Evolutionary conservation across 805 yeast genomes (phyloP).

Genomic region (Kodamaea restingae): DNA sequence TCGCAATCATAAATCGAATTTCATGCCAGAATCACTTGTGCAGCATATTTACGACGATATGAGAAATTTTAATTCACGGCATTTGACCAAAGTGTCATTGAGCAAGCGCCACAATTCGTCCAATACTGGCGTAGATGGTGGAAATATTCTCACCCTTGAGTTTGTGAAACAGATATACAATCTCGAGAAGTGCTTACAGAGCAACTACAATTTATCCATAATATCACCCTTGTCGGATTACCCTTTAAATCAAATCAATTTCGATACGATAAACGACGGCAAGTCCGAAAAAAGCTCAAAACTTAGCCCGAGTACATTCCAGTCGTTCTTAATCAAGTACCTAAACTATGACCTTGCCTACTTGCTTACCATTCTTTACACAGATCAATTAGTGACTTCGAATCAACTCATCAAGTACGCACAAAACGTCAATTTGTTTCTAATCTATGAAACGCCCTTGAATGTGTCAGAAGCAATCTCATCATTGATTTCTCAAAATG

Average conservation of each 20-base stretch:
- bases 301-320: conserved; percentile 5
- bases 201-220: conserved; percentile 3
- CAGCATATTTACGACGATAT: neutral
- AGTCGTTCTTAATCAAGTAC: conserved; percentile 14
- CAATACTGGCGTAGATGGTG: neutral
- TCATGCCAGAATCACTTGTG: neutral
- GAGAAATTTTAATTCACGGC: neutral
- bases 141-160: conserved; percentile 13
- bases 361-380: conserved; percentile 20
- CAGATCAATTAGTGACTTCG: conserved; percentile 20
- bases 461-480: conserved; percentile 4
- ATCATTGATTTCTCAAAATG: conserved; percentile 1
- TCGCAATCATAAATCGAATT: neutral
- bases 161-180: conserved; percentile 12
- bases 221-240: conserved; percentile 12
- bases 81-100: conserved; percentile 10
- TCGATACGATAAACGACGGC: neutral
- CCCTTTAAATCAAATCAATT: conserved; percentile 8
- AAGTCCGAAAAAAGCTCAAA: neutral
- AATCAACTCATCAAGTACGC: conserved; percentile 31
- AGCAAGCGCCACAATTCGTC: conserved; percentile 5
- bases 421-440: conserved; percentile 17
- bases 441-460: conserved; percentile 14
- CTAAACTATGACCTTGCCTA: conserved; percentile 25
- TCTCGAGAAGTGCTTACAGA: conserved; percentile 8